Conservation (phyloP, 2,329 filamentous ascomycete genomes). For the Clonostachys sp. region DNA sequence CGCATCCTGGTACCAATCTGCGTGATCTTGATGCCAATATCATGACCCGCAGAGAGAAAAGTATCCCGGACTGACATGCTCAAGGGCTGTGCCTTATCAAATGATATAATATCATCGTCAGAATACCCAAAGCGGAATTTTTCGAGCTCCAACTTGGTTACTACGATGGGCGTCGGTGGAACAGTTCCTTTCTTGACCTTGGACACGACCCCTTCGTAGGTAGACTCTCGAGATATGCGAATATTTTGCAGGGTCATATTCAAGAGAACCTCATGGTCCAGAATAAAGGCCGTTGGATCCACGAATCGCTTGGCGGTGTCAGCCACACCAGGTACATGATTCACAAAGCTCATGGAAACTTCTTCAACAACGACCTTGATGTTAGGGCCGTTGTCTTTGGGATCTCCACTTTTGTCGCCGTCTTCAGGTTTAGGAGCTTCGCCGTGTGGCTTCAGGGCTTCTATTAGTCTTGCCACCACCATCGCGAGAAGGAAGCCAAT, state of each 20-base stretch:
- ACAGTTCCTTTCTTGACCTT: constrained; percentile 14
- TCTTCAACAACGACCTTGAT: constrained; percentile 41
- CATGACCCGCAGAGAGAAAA: constrained; percentile 51
- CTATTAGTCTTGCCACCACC: constrained; percentile 42
- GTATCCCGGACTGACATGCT: constrained; percentile 55
- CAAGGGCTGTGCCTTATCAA: constrained; percentile 53
- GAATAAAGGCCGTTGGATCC: constrained; percentile 29
- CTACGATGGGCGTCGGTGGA: constrained; percentile 1
- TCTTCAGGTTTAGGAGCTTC: constrained; percentile 1
- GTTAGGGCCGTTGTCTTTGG: constrained; percentile 14
- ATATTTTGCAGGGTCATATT: constrained; percentile 43
- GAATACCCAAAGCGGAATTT: constrained; percentile 60
- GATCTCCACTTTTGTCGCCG: not conserved
- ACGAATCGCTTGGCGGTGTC: constrained; percentile 42
- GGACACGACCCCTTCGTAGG: constrained; percentile 4
- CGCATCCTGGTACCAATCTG: constrained; percentile 37
- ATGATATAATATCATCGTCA: constrained; percentile 58
- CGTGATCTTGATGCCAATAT: constrained; percentile 49
- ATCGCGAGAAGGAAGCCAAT: constrained; percentile 50
- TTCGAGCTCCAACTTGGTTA: constrained; percentile 40
- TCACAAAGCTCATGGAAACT: constrained; percentile 51
- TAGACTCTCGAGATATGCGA: constrained; percentile 12
- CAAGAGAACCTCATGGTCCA: constrained; percentile 46
- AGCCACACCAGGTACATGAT: constrained; percentile 46
- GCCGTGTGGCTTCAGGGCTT: constrained; percentile 28